Evolutionary conservation across 164 flowering plant species (phyloP).

Genomic region (Nelumbo lutea): DNA sequence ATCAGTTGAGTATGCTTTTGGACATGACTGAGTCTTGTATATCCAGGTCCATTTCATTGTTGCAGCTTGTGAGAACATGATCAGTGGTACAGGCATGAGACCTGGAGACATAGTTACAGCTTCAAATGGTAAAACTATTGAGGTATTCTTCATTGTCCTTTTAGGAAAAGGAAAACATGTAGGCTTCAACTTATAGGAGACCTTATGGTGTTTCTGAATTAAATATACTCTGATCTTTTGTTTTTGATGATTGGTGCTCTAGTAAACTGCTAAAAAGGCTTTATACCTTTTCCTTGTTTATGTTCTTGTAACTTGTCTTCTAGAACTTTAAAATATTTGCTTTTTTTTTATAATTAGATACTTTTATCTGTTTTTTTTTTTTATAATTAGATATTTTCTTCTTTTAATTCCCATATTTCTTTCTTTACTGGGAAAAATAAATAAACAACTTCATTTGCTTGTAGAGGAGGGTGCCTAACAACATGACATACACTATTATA

Average conservation of each 20-base stretch:
- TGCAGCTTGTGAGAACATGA: constrained; percentile 98
- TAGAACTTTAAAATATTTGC: neutral
- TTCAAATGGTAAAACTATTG: constrained; percentile 93
- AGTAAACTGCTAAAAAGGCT: neutral
- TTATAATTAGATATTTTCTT: too few relatives aligned
- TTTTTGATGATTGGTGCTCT: neutral
- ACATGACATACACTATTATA: too few relatives aligned
- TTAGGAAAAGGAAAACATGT: neutral
- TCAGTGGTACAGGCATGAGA: constrained; percentile 95
- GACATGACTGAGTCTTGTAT: neutral
- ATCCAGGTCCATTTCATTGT: constrained; percentile 75
- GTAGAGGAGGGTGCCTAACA: too few relatives aligned
- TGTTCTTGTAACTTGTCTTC: neutral
- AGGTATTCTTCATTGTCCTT: constrained; percentile 37
- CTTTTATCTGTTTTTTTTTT: too few relatives aligned
- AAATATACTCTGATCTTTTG: neutral
- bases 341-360: too few relatives aligned
- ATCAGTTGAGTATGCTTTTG: neutral
- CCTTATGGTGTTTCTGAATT: neutral
- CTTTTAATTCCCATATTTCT: too few relatives aligned
- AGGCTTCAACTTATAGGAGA: neutral
- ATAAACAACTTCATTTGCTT: too few relatives aligned
- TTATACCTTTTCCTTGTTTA: neutral
- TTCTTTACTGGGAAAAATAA: too few relatives aligned
- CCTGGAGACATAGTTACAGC: constrained; percentile 90